These are phyloP conservation scores for Parasitella parasitica DNA, from an alignment of 371 early-diverging fungal genomes.

Conservation along the genomic window DNA sequence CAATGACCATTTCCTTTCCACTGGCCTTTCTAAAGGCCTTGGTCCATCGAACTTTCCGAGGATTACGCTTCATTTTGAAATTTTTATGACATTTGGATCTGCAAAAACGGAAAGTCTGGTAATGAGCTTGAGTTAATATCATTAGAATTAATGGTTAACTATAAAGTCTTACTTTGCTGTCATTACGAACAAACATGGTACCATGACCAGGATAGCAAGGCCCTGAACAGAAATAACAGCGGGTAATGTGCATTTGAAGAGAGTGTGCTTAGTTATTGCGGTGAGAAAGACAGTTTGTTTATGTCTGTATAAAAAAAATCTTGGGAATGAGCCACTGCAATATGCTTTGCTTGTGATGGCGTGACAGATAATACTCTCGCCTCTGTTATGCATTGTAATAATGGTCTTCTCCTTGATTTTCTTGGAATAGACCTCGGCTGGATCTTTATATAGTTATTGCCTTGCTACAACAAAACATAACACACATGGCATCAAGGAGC, in stretches of 20 bases:
- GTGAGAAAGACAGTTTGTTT: background rate
- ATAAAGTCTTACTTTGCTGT: constrained; percentile 86
- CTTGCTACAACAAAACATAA: too few species aligned
- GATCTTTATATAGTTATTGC: too few species aligned
- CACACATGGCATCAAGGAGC: too few species aligned
- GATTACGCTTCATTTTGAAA: constrained; percentile 99
- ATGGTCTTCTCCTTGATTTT: too few species aligned
- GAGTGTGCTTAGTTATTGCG: background rate
- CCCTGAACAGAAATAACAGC: constrained; percentile 99
- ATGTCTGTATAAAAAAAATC: background rate
- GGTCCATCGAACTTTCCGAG: constrained; percentile 99
- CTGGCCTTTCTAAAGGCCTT: constrained; percentile 97
- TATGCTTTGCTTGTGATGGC: background rate
- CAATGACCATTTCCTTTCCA: constrained; percentile 98
- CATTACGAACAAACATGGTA: constrained; percentile 97
- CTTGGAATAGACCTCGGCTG: too few species aligned
- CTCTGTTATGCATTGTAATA: too few species aligned
- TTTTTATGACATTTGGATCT: constrained; percentile 99
- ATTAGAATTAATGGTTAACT: background rate
- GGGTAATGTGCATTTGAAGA: constrained; percentile 93
- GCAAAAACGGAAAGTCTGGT: constrained; percentile 93
- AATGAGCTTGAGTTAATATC: background rate
- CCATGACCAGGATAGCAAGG: constrained; percentile 99
- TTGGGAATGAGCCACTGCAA: background rate
- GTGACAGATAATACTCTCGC: background rate